A percentile compares a stretch with the other conserved stretches of the same genome.
Conservation (phyloP, 805 yeast genomes). For the Limtongozyma cylindracea region DNA sequence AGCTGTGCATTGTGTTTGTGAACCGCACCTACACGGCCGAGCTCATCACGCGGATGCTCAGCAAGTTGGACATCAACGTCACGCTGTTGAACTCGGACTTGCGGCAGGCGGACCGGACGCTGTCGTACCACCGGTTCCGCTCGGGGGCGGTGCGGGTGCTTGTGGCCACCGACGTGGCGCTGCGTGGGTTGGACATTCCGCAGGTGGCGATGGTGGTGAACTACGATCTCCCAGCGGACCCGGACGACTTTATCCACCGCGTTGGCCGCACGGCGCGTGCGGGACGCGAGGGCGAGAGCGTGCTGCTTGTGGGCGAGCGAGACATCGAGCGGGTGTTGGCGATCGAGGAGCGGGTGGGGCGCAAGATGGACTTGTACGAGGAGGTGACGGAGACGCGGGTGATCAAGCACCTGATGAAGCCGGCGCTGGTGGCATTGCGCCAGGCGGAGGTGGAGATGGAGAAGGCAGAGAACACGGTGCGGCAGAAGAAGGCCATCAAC, state of each 20-base stretch:
- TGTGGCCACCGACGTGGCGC: constrained; percentile 92
- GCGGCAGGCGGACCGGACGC: constrained; percentile 82
- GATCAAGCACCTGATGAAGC: constrained; percentile 43
- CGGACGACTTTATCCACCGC: constrained; percentile 90
- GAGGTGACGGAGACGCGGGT: constrained; percentile 53
- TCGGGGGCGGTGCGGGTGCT: constrained; percentile 87
- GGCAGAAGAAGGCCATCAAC: constrained; percentile 36
- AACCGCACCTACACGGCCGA: constrained; percentile 85
- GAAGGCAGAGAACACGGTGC: constrained; percentile 63
- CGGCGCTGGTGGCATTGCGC: constrained; percentile 61
- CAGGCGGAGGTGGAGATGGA: constrained; percentile 91
- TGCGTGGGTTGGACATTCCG: constrained; percentile 94
- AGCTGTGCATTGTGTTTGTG: constrained; percentile 70
- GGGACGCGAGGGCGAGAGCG: constrained; percentile 66
- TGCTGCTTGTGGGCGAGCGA: constrained; percentile 64
- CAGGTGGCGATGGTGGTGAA: constrained; percentile 74
- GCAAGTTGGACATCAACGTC: constrained; percentile 51
- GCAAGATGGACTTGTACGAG: constrained; percentile 56
- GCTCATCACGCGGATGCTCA: constrained; percentile 50
- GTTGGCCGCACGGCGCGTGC: constrained; percentile 99
- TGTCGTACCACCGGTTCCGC: constrained; percentile 75
- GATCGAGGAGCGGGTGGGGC: constrained; percentile 65
- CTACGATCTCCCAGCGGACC: constrained; percentile 85
- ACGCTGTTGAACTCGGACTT: constrained; percentile 85
- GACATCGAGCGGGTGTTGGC: constrained; percentile 64